phyloP scores from a whole-genome alignment of 2,329 filamentous ascomycete species.

The Colletotrichum nymphaeae region DNA sequence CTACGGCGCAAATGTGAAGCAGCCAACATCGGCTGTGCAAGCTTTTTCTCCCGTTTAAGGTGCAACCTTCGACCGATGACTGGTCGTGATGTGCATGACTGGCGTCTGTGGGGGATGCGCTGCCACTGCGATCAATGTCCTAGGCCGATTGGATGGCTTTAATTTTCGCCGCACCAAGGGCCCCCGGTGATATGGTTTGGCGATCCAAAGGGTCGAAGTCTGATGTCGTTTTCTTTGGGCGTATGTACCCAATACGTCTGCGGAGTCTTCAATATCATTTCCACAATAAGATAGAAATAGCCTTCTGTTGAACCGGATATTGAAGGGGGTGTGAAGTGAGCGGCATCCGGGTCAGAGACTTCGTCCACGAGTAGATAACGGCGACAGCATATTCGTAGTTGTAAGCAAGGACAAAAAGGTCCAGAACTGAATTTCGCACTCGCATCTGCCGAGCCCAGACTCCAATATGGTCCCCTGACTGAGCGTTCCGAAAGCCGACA shows the following conservation, averaged over 20 bases:
- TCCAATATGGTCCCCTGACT: neutral
- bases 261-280: neutral
- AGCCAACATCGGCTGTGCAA: constrained; percentile 16
- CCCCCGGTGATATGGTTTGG: neutral
- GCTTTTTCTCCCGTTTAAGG: constrained; percentile 3
- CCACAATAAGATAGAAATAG: neutral
- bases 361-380: neutral
- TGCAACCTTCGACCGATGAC: constrained; percentile 33
- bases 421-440: constrained; percentile 18
- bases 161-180: constrained; percentile 17
- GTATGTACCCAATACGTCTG: neutral
- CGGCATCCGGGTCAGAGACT: neutral
- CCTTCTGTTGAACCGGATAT: constrained; percentile 21
- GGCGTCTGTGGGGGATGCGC: constrained; percentile 28
- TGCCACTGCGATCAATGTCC: constrained; percentile 18
- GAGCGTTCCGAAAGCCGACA: neutral
- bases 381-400: neutral
- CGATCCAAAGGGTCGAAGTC: constrained; percentile 16
- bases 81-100: constrained; percentile 32
- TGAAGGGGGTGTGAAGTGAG: neutral
- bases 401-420: neutral
- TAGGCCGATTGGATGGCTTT: constrained; percentile 31
- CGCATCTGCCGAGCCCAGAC: constrained; percentile 10
- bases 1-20: constrained; percentile 24
- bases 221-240: neutral